Evolutionary conservation across 352 stramenopile species (phyloP), one percentile per base, ranked within the genome.

Genomic region (Phytopythium delawarense): DNA sequence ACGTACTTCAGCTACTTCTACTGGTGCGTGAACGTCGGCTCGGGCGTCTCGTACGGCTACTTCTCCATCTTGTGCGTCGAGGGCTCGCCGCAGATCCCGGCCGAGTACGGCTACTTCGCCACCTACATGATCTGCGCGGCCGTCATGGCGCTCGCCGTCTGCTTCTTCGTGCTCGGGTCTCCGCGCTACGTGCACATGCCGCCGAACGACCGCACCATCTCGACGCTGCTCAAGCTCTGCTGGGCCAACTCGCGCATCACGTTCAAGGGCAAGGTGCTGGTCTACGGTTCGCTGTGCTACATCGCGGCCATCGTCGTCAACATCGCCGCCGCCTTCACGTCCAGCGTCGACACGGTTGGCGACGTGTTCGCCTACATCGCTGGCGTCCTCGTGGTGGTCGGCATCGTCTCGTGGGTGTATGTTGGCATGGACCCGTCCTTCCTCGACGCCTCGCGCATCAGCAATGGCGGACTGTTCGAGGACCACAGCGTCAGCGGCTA

Each of bases 1-100:
- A 84, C 72, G 37, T 94, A 80, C 72, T 93, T 93, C 74, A 84
- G 67, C 59, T 91, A 80, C 64, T 93, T 92, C 63, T 96, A 95
- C 71, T 91, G 76, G 61, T 76, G 67, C 56, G 81, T 92, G 63
- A 94, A 94, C 62, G 64, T 89, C 37, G 83, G 87, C 35, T 71
- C 87, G 1, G 59, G 68, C 23, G 75, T 94, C 54, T 85, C 79
- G 59, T 96, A 91, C 67, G 87, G 74, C 18, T 82, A 91, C 53
- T 69, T 94, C 28, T 83, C 82, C 32, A 83, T 79, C 52, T 63
- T 96, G 32, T 91, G 71, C 39, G 79, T 94, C 49, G 76, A 94
- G 61, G 87, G 85, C 40, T 77, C 75, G 25, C 70, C 66, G 6
- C 61, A 79, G n/a, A 91, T 91, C 44, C 68, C 84, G 4, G 70